These are phyloP conservation scores for Conticribra guillardii DNA, from an alignment of 108 stramenopile genomes.

Conservation along the genomic window DNA sequence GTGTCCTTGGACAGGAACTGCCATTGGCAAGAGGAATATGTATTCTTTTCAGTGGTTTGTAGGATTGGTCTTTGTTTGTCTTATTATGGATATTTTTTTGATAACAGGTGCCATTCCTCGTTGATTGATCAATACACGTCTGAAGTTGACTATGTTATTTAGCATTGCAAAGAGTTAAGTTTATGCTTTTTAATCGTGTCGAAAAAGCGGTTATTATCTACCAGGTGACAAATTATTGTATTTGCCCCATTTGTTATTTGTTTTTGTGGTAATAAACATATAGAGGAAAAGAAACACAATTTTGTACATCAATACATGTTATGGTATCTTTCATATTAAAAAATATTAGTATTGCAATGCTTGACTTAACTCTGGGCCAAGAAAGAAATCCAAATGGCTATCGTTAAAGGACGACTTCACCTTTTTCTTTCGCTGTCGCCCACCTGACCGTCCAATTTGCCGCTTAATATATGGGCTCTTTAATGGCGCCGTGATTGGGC, in stretches of 20 bases:
- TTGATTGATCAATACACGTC: no score
- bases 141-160: no score
- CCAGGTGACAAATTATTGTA: no score
- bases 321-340: no score
- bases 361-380: constrained; percentile 38
- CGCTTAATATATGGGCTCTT: constrained; percentile 46
- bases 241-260: no score
- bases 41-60: constrained; percentile 76
- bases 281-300: no score
- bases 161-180: no score
- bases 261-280: no score
- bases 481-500: constrained; percentile 40
- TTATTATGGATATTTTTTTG: constrained; percentile 62
- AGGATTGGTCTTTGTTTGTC: constrained; percentile 60
- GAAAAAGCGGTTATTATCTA: no score
- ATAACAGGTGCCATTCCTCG: constrained; percentile 24
- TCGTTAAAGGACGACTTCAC: constrained; percentile 19
- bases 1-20: constrained; percentile 80
- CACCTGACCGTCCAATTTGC: constrained; percentile 15
- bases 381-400: constrained; percentile 38
- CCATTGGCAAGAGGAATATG: constrained; percentile 86
- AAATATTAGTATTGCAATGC: no score
- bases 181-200: no score
- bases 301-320: no score
- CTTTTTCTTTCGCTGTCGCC: constrained; percentile 30